Conservation (phyloP, 108 stramenopile genomes). For the Chaetoceros tenuissimus region DNA sequence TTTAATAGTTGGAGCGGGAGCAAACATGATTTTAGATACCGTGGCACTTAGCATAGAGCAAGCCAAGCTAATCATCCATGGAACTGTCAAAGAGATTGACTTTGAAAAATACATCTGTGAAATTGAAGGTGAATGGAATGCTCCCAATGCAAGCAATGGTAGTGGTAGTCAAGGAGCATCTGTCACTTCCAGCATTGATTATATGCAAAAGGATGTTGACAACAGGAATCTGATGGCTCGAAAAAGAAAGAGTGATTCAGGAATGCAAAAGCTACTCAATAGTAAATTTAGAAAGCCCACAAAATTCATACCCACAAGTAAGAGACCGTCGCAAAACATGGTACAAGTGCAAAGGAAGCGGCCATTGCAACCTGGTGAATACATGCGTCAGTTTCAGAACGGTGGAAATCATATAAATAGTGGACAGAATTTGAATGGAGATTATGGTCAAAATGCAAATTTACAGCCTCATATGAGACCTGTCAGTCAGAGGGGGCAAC, state of each 20-base stretch:
- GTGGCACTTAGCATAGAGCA: background rate
- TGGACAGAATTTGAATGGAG: no score
- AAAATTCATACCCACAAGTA: conserved; percentile 21
- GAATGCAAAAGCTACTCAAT: conserved; percentile 51
- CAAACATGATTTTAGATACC: background rate
- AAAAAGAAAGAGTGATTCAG: background rate
- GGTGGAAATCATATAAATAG: no score
- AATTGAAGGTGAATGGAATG: background rate
- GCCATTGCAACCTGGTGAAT: background rate
- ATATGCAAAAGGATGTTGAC: background rate
- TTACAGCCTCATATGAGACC: background rate
- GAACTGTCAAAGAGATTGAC: background rate
- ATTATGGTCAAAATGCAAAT: background rate
- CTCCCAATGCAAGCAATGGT: no score
- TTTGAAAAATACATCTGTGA: background rate
- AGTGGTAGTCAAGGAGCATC: no score
- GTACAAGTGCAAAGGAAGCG: background rate
- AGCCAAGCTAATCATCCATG: background rate
- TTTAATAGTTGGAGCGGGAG: conserved; percentile 1
- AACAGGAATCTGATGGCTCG: background rate
- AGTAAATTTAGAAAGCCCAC: conserved; percentile 54
- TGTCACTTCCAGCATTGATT: background rate
- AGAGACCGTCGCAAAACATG: background rate
- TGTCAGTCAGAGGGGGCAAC: background rate
- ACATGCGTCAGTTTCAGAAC: background rate